Percentiles rank a stretch among this genome's conserved stretches.
Evolutionary conservation across 148 eudicot species (phyloP).

Genomic region (Selenicereus undatus): DNA sequence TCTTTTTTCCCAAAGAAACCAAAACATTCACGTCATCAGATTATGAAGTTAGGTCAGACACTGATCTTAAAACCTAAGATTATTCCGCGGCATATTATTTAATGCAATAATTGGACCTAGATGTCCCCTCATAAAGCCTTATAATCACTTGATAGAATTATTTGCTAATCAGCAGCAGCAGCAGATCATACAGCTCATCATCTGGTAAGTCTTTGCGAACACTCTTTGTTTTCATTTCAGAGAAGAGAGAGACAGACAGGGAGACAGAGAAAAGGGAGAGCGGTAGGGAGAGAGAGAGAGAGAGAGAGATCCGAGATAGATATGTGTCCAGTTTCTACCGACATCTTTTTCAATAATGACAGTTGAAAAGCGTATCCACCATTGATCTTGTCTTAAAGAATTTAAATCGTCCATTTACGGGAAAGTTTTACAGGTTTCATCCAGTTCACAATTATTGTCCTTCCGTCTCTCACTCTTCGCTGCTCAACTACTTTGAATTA

Average conservation of each 20-base stretch:
- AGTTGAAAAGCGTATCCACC: neutral
- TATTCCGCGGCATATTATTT: neutral
- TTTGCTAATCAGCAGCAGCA: too few relatives aligned
- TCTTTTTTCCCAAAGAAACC: too few relatives aligned
- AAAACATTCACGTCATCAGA: too few relatives aligned
- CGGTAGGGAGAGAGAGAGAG: too few relatives aligned
- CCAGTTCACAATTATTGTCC: too few relatives aligned
- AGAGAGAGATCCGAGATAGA: too few relatives aligned
- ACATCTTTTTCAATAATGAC: too few relatives aligned
- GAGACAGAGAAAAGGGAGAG: neutral
- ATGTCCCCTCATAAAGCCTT: neutral
- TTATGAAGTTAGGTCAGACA: neutral
- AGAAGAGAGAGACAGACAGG: neutral
- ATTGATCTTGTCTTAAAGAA: neutral
- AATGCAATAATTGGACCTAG: neutral
- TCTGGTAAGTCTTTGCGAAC: neutral
- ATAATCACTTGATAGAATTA: neutral
- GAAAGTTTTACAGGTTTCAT: too few relatives aligned
- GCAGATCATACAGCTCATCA: neutral
- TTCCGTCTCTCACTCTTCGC: too few relatives aligned
- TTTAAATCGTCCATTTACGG: too few relatives aligned
- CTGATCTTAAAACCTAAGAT: neutral
- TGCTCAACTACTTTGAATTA: too few relatives aligned
- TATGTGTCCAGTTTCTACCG: too few relatives aligned
- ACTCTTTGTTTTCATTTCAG: neutral